phyloP scores from a whole-genome alignment of 2,329 filamentous ascomycete genomes.

The Diaporthe capsici region DNA sequence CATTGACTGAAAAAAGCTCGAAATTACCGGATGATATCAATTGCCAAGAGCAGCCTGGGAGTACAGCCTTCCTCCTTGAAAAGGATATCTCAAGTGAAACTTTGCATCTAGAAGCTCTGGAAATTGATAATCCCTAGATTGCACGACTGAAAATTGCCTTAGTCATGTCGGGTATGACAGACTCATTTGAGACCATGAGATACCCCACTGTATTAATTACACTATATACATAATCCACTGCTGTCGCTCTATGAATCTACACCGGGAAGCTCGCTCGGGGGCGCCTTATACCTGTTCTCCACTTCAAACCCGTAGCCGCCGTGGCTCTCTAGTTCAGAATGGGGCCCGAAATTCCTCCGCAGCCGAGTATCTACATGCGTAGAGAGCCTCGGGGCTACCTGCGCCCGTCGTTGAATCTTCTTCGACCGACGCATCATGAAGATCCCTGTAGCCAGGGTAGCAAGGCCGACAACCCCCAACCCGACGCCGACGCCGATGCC shows the following conservation, averaged over 20 bases:
- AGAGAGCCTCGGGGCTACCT: background rate
- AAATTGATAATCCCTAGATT: no score
- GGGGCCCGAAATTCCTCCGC: background rate
- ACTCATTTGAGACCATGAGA: background rate
- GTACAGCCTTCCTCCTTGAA: no score
- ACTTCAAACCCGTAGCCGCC: background rate
- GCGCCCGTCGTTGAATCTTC: background rate
- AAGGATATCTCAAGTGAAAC: no score
- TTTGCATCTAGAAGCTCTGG: no score
- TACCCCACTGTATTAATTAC: background rate
- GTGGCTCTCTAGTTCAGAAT: background rate
- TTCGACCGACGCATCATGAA: slow-evolving; percentile 20
- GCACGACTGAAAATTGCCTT: background rate
- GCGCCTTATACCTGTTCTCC: background rate
- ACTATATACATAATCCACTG: background rate
- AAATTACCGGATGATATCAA: background rate
- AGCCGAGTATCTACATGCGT: background rate
- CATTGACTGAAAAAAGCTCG: background rate
- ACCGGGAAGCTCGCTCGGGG: slow-evolving; percentile 17
- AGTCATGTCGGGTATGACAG: background rate
- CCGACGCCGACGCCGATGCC: slow-evolving; percentile 7
- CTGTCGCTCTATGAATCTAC: background rate
- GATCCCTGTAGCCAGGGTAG: background rate
- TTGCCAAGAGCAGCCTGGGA: background rate
- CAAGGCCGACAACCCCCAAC: slow-evolving; percentile 3